These are phyloP conservation scores for Ophiognomonia clavigignenti-juglandacearum DNA, from an alignment of 2,329 filamentous ascomycete species.

Conservation along the genomic window DNA sequence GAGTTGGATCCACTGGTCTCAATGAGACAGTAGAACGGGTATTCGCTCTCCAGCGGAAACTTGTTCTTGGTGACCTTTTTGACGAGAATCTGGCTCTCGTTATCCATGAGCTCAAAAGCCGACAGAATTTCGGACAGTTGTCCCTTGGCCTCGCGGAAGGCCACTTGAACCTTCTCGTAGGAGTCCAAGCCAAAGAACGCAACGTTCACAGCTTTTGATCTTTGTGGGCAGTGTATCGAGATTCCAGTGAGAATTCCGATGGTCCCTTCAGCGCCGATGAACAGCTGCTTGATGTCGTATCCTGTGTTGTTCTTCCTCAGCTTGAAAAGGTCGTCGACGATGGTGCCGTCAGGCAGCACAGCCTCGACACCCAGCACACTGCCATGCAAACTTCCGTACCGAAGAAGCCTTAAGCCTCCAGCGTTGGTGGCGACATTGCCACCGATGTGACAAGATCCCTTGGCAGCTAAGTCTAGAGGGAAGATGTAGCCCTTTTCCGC, in stretches of 20 bases:
- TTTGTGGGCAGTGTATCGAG: conserved; percentile 83
- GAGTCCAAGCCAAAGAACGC: conserved; percentile 90
- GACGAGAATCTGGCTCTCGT: conserved; percentile 73
- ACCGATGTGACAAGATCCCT: conserved; percentile 93
- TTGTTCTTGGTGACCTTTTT: conserved; percentile 69
- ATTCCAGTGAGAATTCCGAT: conserved; percentile 91
- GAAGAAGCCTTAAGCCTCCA: conserved; percentile 79
- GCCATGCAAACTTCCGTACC: conserved; percentile 92
- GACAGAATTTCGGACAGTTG: conserved; percentile 94
- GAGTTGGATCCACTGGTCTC: conserved; percentile 94
- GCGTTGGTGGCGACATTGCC: conserved; percentile 96
- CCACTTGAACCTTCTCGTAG: conserved; percentile 80
- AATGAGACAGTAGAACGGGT: conserved; percentile 94
- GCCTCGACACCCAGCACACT: conserved; percentile 89
- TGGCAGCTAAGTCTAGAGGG: conserved; percentile 93
- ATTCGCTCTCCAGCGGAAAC: conserved; percentile 72
- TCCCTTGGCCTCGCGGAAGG: conserved; percentile 83
- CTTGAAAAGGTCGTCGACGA: conserved; percentile 82
- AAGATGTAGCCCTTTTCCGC: conserved; percentile 84
- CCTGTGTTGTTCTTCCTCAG: conserved; percentile 98
- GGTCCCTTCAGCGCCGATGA: conserved; percentile 93
- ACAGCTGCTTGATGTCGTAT: conserved; percentile 94
- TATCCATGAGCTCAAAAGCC: conserved; percentile 97
- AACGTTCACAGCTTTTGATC: conserved; percentile 85
- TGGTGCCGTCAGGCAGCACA: conserved; percentile 86